phyloP scores from a whole-genome alignment of 768 basidiomycete species.

The Russula abietina region DNA sequence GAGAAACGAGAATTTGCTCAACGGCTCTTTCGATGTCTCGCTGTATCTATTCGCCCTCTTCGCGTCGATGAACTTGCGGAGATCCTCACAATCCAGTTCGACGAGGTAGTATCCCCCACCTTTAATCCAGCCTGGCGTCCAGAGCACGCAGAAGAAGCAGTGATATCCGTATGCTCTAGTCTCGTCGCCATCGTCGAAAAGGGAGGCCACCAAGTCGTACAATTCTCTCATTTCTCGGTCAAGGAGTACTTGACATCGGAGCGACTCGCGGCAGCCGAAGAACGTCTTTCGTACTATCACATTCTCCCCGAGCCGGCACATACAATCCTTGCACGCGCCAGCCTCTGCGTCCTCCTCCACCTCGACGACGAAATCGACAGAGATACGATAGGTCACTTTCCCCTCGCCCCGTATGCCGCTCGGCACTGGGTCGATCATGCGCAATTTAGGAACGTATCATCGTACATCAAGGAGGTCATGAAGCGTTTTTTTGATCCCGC shows the following conservation, averaged over 20 bases:
- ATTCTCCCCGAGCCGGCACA: conserved; percentile 3
- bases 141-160: no score
- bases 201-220: background rate
- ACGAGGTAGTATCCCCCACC: background rate
- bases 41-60: conserved; percentile 2
- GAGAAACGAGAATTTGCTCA: background rate
- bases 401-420: conserved; percentile 2
- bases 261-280: background rate
- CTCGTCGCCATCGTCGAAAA: no score
- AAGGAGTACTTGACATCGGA: conserved; percentile 18
- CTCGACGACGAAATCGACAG: background rate
- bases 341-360: conserved; percentile 10
- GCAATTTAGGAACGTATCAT: background rate
- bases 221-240: background rate
- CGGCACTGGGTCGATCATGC: conserved; percentile 14
- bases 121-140: conserved; percentile 1
- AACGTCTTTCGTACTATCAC: conserved; percentile 5
- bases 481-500: background rate
- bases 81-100: conserved; percentile 6
- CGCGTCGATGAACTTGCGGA: conserved; percentile 9
- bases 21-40: conserved; percentile 2
- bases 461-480: background rate
- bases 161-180: no score
- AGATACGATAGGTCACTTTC: background rate
- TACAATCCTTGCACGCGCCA: background rate